Percentiles rank a stretch among this genome's conserved stretches.
Evolutionary conservation across 2,329 filamentous ascomycete genomes (phyloP).

Genomic region (Colletotrichum sansevieriae): DNA sequence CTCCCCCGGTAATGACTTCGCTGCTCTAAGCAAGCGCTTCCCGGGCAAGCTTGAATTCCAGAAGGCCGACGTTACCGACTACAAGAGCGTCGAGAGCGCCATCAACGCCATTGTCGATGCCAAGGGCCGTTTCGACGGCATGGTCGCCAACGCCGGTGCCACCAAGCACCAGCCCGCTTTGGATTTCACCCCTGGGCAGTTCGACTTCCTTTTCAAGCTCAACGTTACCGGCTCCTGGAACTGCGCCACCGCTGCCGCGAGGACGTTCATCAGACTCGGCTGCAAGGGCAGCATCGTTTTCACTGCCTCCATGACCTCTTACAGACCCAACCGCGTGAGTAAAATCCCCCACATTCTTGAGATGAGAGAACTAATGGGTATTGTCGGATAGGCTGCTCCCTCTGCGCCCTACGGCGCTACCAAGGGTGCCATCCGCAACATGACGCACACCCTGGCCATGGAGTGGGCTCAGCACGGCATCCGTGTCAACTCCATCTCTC

Average conservation of each 20-base stretch:
- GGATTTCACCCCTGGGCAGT: slow-evolving; percentile 49
- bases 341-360: background rate
- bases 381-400: slow-evolving; percentile 54
- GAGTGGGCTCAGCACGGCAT: slow-evolving; percentile 63
- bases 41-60: slow-evolving; percentile 58
- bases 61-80: slow-evolving; percentile 60
- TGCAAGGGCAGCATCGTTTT: slow-evolving; percentile 57
- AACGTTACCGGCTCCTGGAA: slow-evolving; percentile 62
- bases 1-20: slow-evolving; percentile 53
- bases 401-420: slow-evolving; percentile 62
- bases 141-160: slow-evolving; percentile 51
- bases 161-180: slow-evolving; percentile 53
- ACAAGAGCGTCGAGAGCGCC: slow-evolving; percentile 55
- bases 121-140: slow-evolving; percentile 57
- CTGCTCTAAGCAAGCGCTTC: slow-evolving; percentile 52
- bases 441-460: slow-evolving; percentile 58
- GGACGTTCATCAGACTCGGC: slow-evolving; percentile 54
- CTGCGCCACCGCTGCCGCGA: slow-evolving; percentile 60
- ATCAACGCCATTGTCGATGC: slow-evolving; percentile 55
- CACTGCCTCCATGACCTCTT: slow-evolving; percentile 62
- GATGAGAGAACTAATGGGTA: background rate
- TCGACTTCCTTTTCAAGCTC: slow-evolving; percentile 49
- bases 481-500: slow-evolving; percentile 61
- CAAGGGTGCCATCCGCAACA: slow-evolving; percentile 58
- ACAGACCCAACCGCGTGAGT: slow-evolving; percentile 58